Evolutionary conservation across 768 basidiomycete genomes (phyloP), one percentile per base, ranked within the genome.

Genomic region (Chiua virens): DNA sequence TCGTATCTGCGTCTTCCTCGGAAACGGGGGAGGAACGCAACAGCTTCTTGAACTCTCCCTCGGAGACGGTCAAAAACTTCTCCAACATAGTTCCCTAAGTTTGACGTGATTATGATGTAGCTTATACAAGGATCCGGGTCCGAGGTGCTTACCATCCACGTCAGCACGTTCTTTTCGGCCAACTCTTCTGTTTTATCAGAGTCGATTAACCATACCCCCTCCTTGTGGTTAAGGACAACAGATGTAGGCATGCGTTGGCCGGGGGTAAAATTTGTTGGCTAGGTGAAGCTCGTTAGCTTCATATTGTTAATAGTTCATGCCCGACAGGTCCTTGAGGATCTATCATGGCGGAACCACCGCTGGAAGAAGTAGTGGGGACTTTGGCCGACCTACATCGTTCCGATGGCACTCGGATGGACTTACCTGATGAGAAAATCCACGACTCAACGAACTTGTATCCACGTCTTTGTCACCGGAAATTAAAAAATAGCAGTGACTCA

Each of bases 71-170:
- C 47, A 99, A 65, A 61, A 89, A 86, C 61, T 89, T 94, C 67
- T 99, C 96, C 21, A 98, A 71, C 50, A 98, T 77, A 3, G 85
- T 87, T 4, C 96, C 96, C 92, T n/a, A n/a, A n/a, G n/a, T 35
- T 27, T 4, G n/a, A 8, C 8, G 3, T 15, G 18, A 17, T 47
- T 17, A 32, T 15, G 8, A 30, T 30, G 2, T 3, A 14, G 13
- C 13, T 30, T 30, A 30, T 14, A 14, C 13, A 11, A 11, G 11
- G 30, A 30, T 30, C 30, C 30, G 30, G 11, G 13, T 14, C 13
- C 30, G 27, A 28, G 20, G 1, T 5, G 9, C 79, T 44, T 43
- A 87, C 87, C 80, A 92, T 75, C 82, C 85, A 89, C 0, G 81
- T 79, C 52, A 92, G 65, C n/a, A 91, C 73, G 58, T 89, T 89